Base-by-base conservation (phyloP, 2,329 filamentous ascomycete species). In the Ciborinia camelliae region DNA sequence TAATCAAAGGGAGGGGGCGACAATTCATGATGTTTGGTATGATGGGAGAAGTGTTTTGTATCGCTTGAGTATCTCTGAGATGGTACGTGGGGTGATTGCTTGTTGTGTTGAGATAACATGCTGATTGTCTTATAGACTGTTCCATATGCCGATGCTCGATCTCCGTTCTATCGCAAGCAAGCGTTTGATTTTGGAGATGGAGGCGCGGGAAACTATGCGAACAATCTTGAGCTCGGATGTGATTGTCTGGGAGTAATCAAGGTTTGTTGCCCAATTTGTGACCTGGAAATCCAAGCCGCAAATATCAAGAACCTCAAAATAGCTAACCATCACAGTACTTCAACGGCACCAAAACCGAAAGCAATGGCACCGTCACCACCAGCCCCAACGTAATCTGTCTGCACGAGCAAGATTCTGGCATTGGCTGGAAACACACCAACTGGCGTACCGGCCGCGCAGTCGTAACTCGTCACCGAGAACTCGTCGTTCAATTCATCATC, bases 361-460 rank as follows among this genome's bases (percentile, higher is more conserved):
- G 81, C 6, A 77, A 84, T 55, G 88, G 87, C 2, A 79, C 81
- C 54, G 81, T 85, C 0, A 81, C 79, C 10, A 70, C 79, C 1
- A 79, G 81, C 32, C 81, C 80, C 20, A 90, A 90, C 67, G 86
- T 87, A 7, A 79, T 90, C 63, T 90, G 88, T 71, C 76, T 90
- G 4, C 88, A 90, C 71, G 88, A 90, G 73, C 84, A 89, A 71
- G 88, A 90, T 69, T 83, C 85, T 62, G 88, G 88, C 5, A 88
- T 90, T 50, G 81, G 82, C 8, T 90, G 86, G 86, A 90, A 90
- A 72, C 87, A 90, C 75, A 88, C 86, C 6, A 89, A 90, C 76
- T 88, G 83, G 78, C 80, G 87, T 4, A 90, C 86, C 0, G 79
- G 81, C 35, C 81, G 84, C 1, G 85, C 86, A 0, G 84, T 86